Evolutionary conservation across 768 basidiomycete species (phyloP), one percentile per base, ranked within the genome.

Genomic region (Grammothele lineata): DNA sequence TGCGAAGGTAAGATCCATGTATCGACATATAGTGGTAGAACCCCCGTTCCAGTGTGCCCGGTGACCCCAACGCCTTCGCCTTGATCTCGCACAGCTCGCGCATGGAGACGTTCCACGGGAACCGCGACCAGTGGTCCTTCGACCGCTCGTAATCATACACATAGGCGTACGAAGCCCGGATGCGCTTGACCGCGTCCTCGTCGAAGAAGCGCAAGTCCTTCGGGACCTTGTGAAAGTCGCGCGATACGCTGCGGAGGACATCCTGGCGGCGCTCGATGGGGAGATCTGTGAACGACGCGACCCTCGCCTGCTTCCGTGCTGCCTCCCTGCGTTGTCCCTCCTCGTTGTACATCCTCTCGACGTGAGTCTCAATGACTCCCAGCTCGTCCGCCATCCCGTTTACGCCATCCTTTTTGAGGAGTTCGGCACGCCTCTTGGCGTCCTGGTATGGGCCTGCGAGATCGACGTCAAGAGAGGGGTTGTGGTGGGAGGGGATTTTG

Each of bases 61-160:
- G 62, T 0, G 58, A 48, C 4, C 73, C 73, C 9, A 50, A 12
- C 1, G 75, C 72, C 18, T 61, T 60, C 4, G 74, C 71, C 60
- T 83, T 82, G 60, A 83, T 80, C 30, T 55, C 54, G 41, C 77
- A 68, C 14, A 84, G 64, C 43, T 74, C 71, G 5, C 78, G 66
- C 64, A 77, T 72, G 1, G 79, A 76, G 25, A 83, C 70, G 56
- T 80, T 69, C 67, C 70, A 81, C 0, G 80, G 75, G 55, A 80
- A 79, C 14, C 71, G 64, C 5, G 66, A 59, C 61, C 69, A 70
- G 1, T 42, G 23, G 1, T 38, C 38, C 2, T 18, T 27, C 2
- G 34, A 45, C 26, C 48, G 45, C 33, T 58, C 44, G 36, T 55
- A 53, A 50, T 73, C 74, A 43, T 68, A 63, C 1, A 63, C 27